Conservation (phyloP, 768 basidiomycete genomes). For the Multifurca ochricompacta region DNA sequence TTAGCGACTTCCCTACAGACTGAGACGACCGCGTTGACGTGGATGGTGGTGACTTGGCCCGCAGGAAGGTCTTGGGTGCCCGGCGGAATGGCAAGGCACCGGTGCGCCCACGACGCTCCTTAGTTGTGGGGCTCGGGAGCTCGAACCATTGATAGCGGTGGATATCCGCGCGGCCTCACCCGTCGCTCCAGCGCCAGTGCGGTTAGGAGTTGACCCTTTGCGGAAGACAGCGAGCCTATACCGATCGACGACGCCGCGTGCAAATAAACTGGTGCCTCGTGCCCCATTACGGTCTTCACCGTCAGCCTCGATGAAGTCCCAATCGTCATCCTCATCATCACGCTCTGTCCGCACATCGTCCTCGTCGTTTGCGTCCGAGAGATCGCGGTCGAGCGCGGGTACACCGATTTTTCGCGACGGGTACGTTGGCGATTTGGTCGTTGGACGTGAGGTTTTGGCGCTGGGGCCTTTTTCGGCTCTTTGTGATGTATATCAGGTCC, state of each 20-base stretch:
- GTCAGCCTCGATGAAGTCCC: slow-evolving; percentile 82
- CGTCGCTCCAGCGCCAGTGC: slow-evolving; percentile 50
- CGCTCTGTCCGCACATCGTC: slow-evolving; percentile 35
- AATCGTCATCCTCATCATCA: slow-evolving; percentile 76
- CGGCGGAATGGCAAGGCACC: slow-evolving; percentile 66
- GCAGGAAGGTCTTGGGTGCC: slow-evolving; percentile 63
- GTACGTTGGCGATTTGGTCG: slow-evolving; percentile 28
- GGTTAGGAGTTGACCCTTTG: slow-evolving; percentile 63
- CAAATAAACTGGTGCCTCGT: slow-evolving; percentile 74
- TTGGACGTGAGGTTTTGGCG: slow-evolving; percentile 18
- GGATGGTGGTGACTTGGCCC: slow-evolving; percentile 58
- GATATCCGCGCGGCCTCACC: slow-evolving; percentile 32
- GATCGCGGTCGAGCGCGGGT: slow-evolving; percentile 65
- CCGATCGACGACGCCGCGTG: slow-evolving; percentile 85
- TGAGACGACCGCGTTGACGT: slow-evolving; percentile 33
- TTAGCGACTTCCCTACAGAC: slow-evolving; percentile 30
- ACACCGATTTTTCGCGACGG: slow-evolving; percentile 81
- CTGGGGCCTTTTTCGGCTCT: slow-evolving; percentile 13
- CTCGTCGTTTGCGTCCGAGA: slow-evolving; percentile 46
- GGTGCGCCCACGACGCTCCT: slow-evolving; percentile 61
- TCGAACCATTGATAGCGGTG: slow-evolving; percentile 31
- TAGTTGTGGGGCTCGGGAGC: slow-evolving; percentile 41
- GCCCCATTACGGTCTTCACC: slow-evolving; percentile 79
- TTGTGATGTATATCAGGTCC: slow-evolving; percentile 16
- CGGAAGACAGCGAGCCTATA: slow-evolving; percentile 82